These are phyloP conservation scores for Paspalum vaginatum DNA, from an alignment of 176 grass and related monocot genomes.

Conservation along the genomic window DNA sequence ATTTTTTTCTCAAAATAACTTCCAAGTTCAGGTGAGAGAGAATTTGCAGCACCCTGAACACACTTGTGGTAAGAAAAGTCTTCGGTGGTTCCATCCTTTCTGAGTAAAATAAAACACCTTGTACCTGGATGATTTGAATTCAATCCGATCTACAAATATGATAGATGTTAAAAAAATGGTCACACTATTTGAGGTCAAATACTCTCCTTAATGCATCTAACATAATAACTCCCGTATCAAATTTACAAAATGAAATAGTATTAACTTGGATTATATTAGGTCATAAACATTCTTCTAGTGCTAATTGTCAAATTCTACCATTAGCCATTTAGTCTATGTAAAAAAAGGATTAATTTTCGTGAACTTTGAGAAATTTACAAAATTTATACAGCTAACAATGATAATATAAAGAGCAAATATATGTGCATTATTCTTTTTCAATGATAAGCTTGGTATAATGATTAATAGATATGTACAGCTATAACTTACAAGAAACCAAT, in stretches of 20 bases:
- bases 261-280: slow-evolving; percentile 3
- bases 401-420: slow-evolving; percentile 1
- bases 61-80: slow-evolving; percentile 57
- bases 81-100: slow-evolving; percentile 35
- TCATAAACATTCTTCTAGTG: not conserved
- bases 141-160: slow-evolving; percentile 39
- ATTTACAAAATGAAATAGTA: slow-evolving; percentile 21
- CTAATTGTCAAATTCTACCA: not conserved
- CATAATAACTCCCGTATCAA: not conserved
- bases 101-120: slow-evolving; percentile 45
- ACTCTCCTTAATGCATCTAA: not conserved
- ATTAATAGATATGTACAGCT: slow-evolving; percentile 9
- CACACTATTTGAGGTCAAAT: slow-evolving; percentile 9
- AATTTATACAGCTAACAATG: not conserved
- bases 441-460: not conserved
- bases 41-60: slow-evolving; percentile 46
- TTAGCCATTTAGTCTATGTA: not conserved
- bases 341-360: slow-evolving; percentile 10
- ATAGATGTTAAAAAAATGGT: not conserved
- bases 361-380: slow-evolving; percentile 8
- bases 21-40: slow-evolving; percentile 40
- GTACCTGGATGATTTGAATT: slow-evolving; percentile 44
- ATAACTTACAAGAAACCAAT: not conserved
- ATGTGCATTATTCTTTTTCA: not conserved
- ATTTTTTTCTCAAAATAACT: slow-evolving; percentile 41